Base-by-base conservation (phyloP, 768 basidiomycete genomes). In the Kwoniella dejecticola region DNA sequence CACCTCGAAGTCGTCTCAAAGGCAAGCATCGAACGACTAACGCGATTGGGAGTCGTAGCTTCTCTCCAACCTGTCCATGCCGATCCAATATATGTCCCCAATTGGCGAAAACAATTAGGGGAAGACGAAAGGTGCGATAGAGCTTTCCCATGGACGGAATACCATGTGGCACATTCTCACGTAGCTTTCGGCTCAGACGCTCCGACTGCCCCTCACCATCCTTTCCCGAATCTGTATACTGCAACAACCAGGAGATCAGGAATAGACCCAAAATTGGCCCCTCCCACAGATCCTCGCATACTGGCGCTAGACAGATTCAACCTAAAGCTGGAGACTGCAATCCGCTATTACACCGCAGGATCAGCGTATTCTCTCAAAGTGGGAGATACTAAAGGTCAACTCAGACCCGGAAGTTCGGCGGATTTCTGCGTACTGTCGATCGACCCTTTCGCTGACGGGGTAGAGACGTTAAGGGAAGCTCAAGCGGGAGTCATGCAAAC, bases 61-160 rank as follows among this genome's bases (percentile, higher is more conserved):
- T 69, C 67, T n/a, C 29, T 69, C n/a, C 67, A 64, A 59, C 67
- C 67, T 5, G 56, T 59, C 6, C 67, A 68, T 55, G 62, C 62
- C 30, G 67, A 68, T 54, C 67, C 67, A 27, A 21, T 64, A 36
- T 45, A 52, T n/a, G n/a, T 60, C 10, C 48, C 53, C 19, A 68
- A 64, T 41, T 68, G 63, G 63, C 29, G 49, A 42, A 40, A 30
- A 23, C 38, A 49, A 48, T 48, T 68, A 3, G 63, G 63, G 2
- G 44, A 62, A 53, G 67, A 68, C 40, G 52, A 68, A n/a, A 44
- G 67, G 13, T 61, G 58, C 24, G 57, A 60, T 30, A 57, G 67
- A 23, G 58, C 59, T n/a, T 68, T 64, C 33, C 58, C 67, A 8
- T 64, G 63, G 63, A 61, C 57, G 6, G 67, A 64, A 31, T 64